phyloP scores from a whole-genome alignment of 1,139 yeast species.

The Williopsis jadinii region DNA sequence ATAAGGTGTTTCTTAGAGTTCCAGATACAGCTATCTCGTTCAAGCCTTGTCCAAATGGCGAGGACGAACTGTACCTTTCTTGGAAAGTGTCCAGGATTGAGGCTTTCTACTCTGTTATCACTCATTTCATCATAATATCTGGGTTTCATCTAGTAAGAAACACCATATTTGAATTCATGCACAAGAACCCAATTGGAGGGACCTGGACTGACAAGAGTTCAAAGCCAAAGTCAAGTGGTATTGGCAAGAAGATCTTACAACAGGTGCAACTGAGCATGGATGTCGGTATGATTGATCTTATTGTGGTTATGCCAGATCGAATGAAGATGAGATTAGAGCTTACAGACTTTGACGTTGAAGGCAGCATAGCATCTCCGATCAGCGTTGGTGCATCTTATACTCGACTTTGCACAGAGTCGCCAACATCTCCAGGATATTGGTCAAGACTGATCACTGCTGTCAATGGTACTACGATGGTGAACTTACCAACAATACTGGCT shows the following conservation, averaged over 20 bases:
- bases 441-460: constrained; percentile 38
- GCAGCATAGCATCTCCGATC: constrained; percentile 21
- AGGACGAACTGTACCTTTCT: constrained; percentile 28
- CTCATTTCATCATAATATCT: constrained; percentile 48
- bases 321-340: constrained; percentile 44
- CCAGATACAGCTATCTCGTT: constrained; percentile 21
- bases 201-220: constrained; percentile 12
- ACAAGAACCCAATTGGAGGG: constrained; percentile 10
- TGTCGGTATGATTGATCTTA: constrained; percentile 22
- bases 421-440: constrained; percentile 43
- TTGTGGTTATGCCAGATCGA: constrained; percentile 37
- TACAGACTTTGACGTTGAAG: constrained; percentile 23
- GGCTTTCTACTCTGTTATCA: constrained; percentile 39
- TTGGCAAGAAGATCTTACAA: constrained; percentile 12
- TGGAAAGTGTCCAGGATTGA: constrained; percentile 28
- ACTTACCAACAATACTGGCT: constrained; percentile 23
- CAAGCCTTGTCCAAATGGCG: constrained; percentile 23
- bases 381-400: constrained; percentile 28
- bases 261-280: constrained; percentile 19
- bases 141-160: constrained; percentile 45
- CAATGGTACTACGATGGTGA: constrained; percentile 26
- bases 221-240: constrained; percentile 12
- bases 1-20: constrained; percentile 26
- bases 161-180: constrained; percentile 34
- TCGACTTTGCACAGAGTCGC: constrained; percentile 50